Percentiles rank a stretch among this genome's conserved stretches.
These are phyloP conservation scores for Rosa persica DNA, from an alignment of 306 rosid species.

Conservation along the genomic window DNA sequence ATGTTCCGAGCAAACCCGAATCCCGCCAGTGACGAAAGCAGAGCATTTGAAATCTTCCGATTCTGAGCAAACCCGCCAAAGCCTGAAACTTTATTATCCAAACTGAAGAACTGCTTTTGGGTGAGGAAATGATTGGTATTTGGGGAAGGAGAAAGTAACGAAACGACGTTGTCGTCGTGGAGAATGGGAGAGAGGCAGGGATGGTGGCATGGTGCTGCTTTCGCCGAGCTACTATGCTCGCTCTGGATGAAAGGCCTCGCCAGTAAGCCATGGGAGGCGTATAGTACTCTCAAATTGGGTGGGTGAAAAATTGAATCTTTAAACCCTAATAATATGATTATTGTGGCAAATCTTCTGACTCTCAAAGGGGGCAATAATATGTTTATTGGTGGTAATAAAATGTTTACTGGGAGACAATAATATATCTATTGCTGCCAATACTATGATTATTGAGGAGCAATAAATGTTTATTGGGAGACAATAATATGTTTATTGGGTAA, in stretches of 20 bases:
- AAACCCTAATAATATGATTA: conserved; percentile 25
- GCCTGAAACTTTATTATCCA: conserved; percentile 35
- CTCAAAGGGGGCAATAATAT: too few relatives aligned
- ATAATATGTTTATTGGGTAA: too few relatives aligned
- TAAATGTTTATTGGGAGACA: too few relatives aligned
- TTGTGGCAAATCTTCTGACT: too few relatives aligned
- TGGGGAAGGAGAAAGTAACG: conserved; percentile 37
- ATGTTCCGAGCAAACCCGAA: too few relatives aligned
- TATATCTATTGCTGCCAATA: too few relatives aligned
- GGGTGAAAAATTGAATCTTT: neutral
- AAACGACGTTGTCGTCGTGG: conserved; percentile 35
- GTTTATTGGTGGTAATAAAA: too few relatives aligned
- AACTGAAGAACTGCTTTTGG: conserved; percentile 52
- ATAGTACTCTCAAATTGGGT: neutral
- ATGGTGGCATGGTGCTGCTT: conserved; percentile 52
- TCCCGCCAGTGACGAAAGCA: too few relatives aligned
- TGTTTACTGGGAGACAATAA: too few relatives aligned
- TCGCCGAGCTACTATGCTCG: conserved; percentile 46
- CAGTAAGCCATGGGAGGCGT: conserved; percentile 71
- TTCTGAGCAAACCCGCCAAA: conserved; percentile 28
- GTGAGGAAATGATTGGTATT: conserved; percentile 27
- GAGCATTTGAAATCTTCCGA: conserved; percentile 30
- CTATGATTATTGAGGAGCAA: too few relatives aligned
- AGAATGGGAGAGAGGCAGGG: conserved; percentile 56
- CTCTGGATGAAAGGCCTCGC: conserved; percentile 64